Evolutionary conservation across 2,329 filamentous ascomycete species (phyloP), one percentile per base, ranked within the genome.

Genomic region (Microcyclosporella mali): DNA sequence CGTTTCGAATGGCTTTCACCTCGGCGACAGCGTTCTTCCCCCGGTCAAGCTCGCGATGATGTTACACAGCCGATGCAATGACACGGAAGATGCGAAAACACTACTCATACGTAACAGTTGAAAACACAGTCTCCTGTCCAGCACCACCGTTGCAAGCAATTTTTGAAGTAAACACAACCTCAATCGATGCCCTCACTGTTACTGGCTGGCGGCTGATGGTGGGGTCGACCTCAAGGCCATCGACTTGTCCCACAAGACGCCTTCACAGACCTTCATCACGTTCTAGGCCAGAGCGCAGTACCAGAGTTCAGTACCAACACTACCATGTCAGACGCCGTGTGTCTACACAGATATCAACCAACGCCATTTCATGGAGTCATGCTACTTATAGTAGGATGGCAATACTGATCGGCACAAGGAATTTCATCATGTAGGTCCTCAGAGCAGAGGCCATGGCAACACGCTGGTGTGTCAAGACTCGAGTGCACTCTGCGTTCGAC

Each of bases 401-500:
- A 18, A 36, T 10, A 8, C 16, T 11, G 37, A 35, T 31, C 12
- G 32, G 27, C 16, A 45, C 11, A 18, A 45, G 30, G 7, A 21
- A 27, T 17, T 45, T 36, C 11, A 35, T 29, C 10, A 46, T 21
- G 21, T 41, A 30, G 10, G 41, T 37, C 33, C 34, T 34, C 12
- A 29, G 37, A 19, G 36, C 37, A 10, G 2, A 14, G 3, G 36
- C 36, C 42, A 45, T 35, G 9, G 37, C 42, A 15, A 34, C 31
- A 6, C 31, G 18, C 21, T 29, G 11, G 15, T 21, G 28, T 19
- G 28, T 14, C 18, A 44, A 19, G 12, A 44, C 39, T 17, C 30
- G 28, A n/a, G 27, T n/a, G 29, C 37, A 40, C 9, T 45, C 37
- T 14, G 12, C 40, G 37, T 56, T 51, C 4, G 30, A 12, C 30